Evolutionary conservation across 148 eudicot genomes (phyloP).

Genomic region (Vaccinium darrowii): DNA sequence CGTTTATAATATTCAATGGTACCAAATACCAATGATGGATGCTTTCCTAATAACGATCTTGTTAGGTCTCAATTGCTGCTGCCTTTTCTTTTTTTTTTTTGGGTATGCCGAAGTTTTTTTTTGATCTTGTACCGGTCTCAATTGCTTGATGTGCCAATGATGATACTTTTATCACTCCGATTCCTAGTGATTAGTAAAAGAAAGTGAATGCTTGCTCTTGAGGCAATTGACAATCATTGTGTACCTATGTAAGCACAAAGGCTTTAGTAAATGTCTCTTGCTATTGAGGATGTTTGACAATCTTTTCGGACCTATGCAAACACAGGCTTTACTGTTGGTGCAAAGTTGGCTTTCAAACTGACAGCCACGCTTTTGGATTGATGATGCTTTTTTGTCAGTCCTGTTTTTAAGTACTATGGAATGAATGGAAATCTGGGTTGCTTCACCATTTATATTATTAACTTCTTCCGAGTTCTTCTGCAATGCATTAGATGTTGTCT

Average conservation of each 20-base stretch:
- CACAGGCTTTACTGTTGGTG: background rate
- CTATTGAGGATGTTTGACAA: background rate
- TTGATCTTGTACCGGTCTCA: too few species aligned
- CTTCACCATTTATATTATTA: background rate
- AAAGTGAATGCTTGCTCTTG: too few species aligned
- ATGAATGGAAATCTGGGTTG: too few species aligned
- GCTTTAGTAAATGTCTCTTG: background rate
- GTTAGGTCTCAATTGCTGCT: background rate
- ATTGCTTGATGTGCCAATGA: background rate
- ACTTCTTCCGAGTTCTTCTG: background rate
- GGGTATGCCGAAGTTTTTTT: too few species aligned
- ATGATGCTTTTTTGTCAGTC: background rate
- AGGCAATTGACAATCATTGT: too few species aligned
- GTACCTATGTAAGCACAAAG: too few species aligned
- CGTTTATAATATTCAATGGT: background rate
- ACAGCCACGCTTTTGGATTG: background rate
- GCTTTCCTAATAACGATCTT: background rate
- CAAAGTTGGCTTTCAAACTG: background rate
- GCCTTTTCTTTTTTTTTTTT: too few species aligned
- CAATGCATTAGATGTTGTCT: background rate
- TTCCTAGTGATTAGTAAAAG: too few species aligned
- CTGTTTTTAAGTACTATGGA: background rate
- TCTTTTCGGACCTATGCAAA: too few species aligned
- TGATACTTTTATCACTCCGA: background rate
- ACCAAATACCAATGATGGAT: too few species aligned